Evolutionary conservation across 345 rosid species (phyloP).

Genomic region (Lepidium aucheri): DNA sequence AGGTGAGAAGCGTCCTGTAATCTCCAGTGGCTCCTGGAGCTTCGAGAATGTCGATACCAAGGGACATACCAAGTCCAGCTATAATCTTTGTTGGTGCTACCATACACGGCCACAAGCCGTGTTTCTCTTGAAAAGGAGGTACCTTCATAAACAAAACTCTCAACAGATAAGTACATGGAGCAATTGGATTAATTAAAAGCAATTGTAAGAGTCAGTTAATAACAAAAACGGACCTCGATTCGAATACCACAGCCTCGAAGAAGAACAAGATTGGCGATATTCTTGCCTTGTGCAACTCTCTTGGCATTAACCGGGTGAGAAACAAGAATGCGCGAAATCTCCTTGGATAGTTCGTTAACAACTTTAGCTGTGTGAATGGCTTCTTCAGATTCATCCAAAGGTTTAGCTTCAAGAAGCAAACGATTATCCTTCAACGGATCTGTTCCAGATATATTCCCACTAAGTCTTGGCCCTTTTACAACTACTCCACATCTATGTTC

Average conservation of each 20-base stretch:
- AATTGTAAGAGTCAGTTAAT: neutral
- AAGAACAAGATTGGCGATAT: slow-evolving; percentile 78
- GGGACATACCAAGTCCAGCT: slow-evolving; percentile 89
- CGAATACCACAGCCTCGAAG: slow-evolving; percentile 94
- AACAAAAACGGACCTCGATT: slow-evolving; percentile 55
- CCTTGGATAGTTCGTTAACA: slow-evolving; percentile 77
- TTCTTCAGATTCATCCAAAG: slow-evolving; percentile 80
- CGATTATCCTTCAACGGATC: slow-evolving; percentile 92
- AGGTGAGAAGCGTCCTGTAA: slow-evolving; percentile 78
- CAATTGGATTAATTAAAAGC: neutral
- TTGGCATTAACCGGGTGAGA: slow-evolving; percentile 70
- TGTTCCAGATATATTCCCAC: slow-evolving; percentile 94
- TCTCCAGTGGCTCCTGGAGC: slow-evolving; percentile 98
- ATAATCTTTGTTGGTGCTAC: slow-evolving; percentile 98
- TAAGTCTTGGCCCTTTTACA: slow-evolving; percentile 82
- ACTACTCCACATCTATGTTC: slow-evolving; percentile 98
- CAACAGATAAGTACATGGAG: neutral
- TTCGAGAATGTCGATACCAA: slow-evolving; percentile 83
- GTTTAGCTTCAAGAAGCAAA: slow-evolving; percentile 62
- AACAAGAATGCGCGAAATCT: slow-evolving; percentile 63
- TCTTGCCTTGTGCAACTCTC: slow-evolving; percentile 71
- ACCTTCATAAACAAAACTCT: slow-evolving; percentile 37
- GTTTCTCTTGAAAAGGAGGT: slow-evolving; percentile 65
- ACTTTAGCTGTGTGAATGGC: slow-evolving; percentile 77
- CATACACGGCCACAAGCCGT: slow-evolving; percentile 91